A percentile compares a stretch with the other conserved stretches of the same genome.
Conservation (phyloP, 2,329 filamentous ascomycete genomes). For the Cadophora luteo-olivacea region DNA sequence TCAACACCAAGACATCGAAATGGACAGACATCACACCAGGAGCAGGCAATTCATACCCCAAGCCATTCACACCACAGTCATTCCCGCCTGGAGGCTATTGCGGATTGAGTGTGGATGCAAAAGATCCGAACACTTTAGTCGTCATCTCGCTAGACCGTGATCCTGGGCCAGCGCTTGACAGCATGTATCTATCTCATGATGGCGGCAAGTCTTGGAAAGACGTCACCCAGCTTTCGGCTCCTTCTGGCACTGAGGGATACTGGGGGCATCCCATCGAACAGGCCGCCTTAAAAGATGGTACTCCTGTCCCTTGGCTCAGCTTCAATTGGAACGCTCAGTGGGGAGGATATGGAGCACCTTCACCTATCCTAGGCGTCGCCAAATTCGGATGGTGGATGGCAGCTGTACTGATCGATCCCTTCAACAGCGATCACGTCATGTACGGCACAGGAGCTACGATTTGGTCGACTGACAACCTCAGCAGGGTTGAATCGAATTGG, state of each 20-base stretch:
- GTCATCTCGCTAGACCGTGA: constrained; percentile 31
- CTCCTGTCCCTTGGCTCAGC: constrained; percentile 31
- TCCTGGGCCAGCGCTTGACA: constrained; percentile 30
- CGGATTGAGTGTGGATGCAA: constrained; percentile 26
- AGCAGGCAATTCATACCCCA: constrained; percentile 23
- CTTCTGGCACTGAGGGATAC: constrained; percentile 22
- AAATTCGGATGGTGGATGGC: constrained; percentile 65
- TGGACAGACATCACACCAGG: constrained; percentile 64
- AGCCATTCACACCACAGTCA: constrained; percentile 28
- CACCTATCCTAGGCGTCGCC: constrained; percentile 23
- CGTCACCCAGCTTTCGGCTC: constrained; percentile 27
- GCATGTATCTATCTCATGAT: constrained; percentile 29
- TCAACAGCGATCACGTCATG: constrained; percentile 63
- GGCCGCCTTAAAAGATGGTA: constrained; percentile 25
- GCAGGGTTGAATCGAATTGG: constrained; percentile 22
- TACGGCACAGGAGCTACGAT: constrained; percentile 62
- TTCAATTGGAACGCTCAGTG: constrained; percentile 28
- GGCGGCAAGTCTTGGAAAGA: constrained; percentile 29
- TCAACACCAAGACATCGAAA: constrained; percentile 53
- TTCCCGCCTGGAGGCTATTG: constrained; percentile 30
- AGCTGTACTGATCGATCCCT: constrained; percentile 60
- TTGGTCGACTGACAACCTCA: constrained; percentile 49
- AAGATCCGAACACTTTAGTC: constrained; percentile 30
- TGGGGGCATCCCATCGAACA: constrained; percentile 29
- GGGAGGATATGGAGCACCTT: constrained; percentile 31